Conservation (phyloP, 106 monocot genomes). For the Gastrodia elata region DNA sequence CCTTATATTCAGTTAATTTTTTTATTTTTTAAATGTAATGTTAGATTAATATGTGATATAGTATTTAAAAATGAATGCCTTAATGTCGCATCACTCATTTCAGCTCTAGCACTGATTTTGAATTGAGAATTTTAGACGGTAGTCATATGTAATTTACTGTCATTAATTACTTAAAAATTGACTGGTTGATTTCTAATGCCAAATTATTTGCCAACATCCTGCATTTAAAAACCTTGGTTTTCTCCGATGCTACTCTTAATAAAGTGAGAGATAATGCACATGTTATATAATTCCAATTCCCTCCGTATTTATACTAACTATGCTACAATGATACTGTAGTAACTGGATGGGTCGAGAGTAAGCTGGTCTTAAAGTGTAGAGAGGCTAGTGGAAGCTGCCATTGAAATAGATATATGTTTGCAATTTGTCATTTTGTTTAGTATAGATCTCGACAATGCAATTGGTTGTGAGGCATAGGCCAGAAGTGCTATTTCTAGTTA, state of each 20-base stretch:
- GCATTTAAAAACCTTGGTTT: neutral
- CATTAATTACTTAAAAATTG: neutral
- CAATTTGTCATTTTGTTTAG: too few relatives aligned
- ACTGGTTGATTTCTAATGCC: neutral
- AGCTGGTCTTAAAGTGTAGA: too few relatives aligned
- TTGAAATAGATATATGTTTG: too few relatives aligned
- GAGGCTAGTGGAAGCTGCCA: too few relatives aligned
- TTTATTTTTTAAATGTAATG: neutral
- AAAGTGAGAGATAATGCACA: neutral
- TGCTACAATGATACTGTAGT: too few relatives aligned
- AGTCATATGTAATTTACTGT: neutral
- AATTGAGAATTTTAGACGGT: neutral
- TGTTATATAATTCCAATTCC: too few relatives aligned
- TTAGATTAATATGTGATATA: neutral
- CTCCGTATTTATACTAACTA: neutral
- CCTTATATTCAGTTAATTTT: neutral
- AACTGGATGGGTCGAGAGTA: too few relatives aligned
- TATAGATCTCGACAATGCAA: too few relatives aligned
- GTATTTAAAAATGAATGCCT: neutral
- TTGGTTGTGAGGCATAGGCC: too few relatives aligned
- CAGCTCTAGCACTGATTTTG: neutral
- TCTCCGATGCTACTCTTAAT: neutral
- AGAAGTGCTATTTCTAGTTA: too few relatives aligned
- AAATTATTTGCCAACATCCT: neutral
- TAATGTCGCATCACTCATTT: neutral